Evolutionary conservation across 2,329 filamentous ascomycete genomes (phyloP), one percentile per base, ranked within the genome.

Genomic region (Nigrospora sphaerica): DNA sequence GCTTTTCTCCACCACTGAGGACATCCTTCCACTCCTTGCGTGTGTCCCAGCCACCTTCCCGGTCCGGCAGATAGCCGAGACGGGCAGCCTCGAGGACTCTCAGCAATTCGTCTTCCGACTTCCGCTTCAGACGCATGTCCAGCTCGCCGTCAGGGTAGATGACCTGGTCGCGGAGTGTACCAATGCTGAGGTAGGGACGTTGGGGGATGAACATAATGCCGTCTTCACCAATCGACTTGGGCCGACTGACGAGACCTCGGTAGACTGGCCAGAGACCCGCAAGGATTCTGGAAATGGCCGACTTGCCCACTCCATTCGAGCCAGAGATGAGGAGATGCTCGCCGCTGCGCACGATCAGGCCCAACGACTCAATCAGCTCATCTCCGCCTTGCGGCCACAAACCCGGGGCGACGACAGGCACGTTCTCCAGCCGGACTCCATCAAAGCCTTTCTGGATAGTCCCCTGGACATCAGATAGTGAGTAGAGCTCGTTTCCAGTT

Each of bases 191-290:
- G 59, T 97, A 97, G 0, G 92, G 90, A 14, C 92, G 79, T 64
- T 98, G 93, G 0, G 93, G 93, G 12, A 98, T 77, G 69, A 98
- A 97, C 91, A 98, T 97, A 69, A 98, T 95, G 49, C 93, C 93
- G 54, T 97, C 92, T 51, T 85, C 77, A 35, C 90, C 90, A 37
- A 81, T 79, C 35, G 72, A 77, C 59, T 93, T 88, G 3, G 93
- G 92, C 1, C 91, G 82, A 48, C 87, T 95, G 16, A 96, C 88
- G 2, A 98, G 75, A 3, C 93, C 93, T 39, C 93, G 86, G 63
- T 97, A 98, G 1, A 95, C 58, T 1, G 93, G 95, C 93, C 95
- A 98, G 11, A 98, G 74, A 1, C 93, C 93, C 0, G 92, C 90
- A 9, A 95, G 81, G 31, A 97, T 81, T 42, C 93, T 85, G 5